Evolutionary conservation across 805 yeast species (phyloP), one percentile per base, ranked within the genome.

Genomic region (Kuraishia molischiana): DNA sequence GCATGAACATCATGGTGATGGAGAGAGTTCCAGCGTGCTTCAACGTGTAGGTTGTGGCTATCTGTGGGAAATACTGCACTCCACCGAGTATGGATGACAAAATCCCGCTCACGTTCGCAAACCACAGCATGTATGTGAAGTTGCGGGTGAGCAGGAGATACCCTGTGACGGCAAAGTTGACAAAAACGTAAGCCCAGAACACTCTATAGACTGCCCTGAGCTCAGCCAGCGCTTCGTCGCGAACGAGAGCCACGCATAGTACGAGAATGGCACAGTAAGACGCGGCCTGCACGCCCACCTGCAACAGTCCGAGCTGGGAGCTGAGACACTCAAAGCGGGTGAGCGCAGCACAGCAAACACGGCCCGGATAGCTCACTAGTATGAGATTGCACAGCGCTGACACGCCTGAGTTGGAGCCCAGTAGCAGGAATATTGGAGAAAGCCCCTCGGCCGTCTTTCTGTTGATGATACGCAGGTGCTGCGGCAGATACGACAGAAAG

Each of bases 11-110:
- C 86, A 83, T 84, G 5, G 77, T 72, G 9, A 84, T 64, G 0
- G 94, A 83, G 18, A 85, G 64, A 1, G 87, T 78, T 8, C 95
- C 95, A 0, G 94, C 79, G 45, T 78, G 87, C 49, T 80, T 79
- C 42, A 85, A 64, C 1, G 43, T 50, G 48, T 66, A 80, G 0
- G 95, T 85, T 29, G 89, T 83, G 44, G 63, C 56, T 8, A 85
- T 67, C 56, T 85, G 95, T 1, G 95, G 95, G 36, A 85, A 59
- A 49, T 84, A 85, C 58, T 85, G 94, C 24, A 79, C 56, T 15
- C 76, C 62, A 0, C 94, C 79, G 35, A 83, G 58, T 1, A 67
- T 37, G 0, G 92, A 72, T 1, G 90, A 77, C 32, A 77, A 46
- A 11, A 84, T 38, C 0, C 95, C 95, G 42, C 81, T 64, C 18